Base-by-base conservation (phyloP, 768 basidiomycete genomes). In the Megacollybia marginata region DNA sequence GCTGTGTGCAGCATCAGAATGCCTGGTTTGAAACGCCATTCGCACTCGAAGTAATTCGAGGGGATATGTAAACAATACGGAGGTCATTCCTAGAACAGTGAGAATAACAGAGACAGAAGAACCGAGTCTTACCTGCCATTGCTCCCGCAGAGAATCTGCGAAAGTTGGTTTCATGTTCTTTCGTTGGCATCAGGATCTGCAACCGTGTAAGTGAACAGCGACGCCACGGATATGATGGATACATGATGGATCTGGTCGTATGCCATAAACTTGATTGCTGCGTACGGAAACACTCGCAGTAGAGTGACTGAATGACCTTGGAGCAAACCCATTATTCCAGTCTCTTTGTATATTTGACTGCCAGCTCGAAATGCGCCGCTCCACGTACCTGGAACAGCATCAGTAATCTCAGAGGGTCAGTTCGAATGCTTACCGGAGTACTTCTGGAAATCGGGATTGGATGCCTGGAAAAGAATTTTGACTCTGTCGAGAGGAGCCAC, bases 381-480 rank as follows among this genome's bases (percentile, higher is more conserved):
- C 79, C 90, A 95, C 8, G 87, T 82, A 42, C 95, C 94, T 94
- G 23, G 23, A 62, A 48, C 16, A 42, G 8, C 45, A 48, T 44
- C 9, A 52, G 42, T 48, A 7, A 32, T 10, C 5, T 13, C 15
- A 7, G 28, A 19, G 19, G 20, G 49, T 6, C 31, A 19, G 20
- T 47, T 15, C 3, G 3, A 20, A 28, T 12, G 59, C 80, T 51
- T 51, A 91, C 94, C 94, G 51, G 93, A 81, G 69, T 94, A 98
- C 65, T 92, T 90, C 62, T 81, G 78, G 62, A 88, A 99, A 51
- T 98, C 95, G 8, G 89, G 88, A 65, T 95, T 96, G 7, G 91
- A 91, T 1, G 96, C 92, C 65, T 99, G 95, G 62, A 98, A 96
- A 45, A 99, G 83, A 59, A 99, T 99, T 71, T 99, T 99, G 57